Percentiles rank a stretch among this genome's conserved stretches.
phyloP scores from a whole-genome alignment of 2,329 filamentous ascomycete species.

The Trichoderma semiorbis region DNA sequence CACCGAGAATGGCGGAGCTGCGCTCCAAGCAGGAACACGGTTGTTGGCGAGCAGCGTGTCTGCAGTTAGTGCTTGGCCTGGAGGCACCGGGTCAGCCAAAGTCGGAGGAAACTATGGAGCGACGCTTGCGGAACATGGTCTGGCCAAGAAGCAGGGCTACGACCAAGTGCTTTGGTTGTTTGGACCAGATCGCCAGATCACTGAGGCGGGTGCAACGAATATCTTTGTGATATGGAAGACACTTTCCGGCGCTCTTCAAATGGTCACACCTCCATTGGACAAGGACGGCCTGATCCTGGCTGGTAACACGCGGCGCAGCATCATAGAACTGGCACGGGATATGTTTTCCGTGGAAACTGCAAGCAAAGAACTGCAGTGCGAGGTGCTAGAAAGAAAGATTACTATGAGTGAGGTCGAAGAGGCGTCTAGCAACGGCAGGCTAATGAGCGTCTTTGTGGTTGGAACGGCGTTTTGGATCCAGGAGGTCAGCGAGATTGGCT shows the following conservation, averaged over 20 bases:
- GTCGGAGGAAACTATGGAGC: constrained; percentile 93
- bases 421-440: neutral
- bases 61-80: constrained; percentile 66
- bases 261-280: neutral
- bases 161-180: constrained; percentile 92
- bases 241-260: neutral
- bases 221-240: constrained; percentile 58
- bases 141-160: constrained; percentile 14
- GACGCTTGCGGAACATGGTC: neutral
- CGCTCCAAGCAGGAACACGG: neutral
- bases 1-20: neutral
- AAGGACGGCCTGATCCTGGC: neutral
- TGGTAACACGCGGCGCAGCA: neutral
- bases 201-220: constrained; percentile 87
- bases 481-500: neutral
- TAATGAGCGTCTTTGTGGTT: neutral
- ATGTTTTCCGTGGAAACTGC: neutral
- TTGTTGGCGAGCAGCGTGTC: neutral
- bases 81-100: constrained; percentile 89
- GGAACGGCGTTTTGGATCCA: neutral
- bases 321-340: neutral
- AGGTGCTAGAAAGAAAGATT: neutral
- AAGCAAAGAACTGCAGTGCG: neutral
- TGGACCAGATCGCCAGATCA: constrained; percentile 71
- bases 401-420: neutral